These are phyloP conservation scores for Chaetomiaceae sp. DNA, from an alignment of 2,329 filamentous ascomycete genomes.

Conservation along the genomic window DNA sequence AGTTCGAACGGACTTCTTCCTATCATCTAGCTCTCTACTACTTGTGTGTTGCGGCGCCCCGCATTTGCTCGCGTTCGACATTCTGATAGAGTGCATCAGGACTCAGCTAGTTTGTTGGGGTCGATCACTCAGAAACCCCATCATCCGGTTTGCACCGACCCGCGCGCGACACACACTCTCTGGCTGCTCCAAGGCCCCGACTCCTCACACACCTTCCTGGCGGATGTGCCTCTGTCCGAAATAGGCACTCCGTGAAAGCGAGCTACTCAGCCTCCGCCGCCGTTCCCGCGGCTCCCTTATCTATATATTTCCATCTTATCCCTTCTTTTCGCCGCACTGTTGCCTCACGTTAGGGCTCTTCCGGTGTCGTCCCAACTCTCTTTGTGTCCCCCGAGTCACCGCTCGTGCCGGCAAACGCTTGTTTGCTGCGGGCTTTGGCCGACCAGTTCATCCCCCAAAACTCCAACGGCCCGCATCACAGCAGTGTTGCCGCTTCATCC, in stretches of 20 bases:
- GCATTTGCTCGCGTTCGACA: not conserved
- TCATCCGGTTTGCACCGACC: not conserved
- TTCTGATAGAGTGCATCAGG: not conserved
- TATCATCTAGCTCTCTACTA: not conserved
- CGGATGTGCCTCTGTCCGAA: constrained; percentile 2
- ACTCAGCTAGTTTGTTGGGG: not conserved
- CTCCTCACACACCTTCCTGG: not conserved
- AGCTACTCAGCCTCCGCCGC: constrained; percentile 27
- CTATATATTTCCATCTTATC: not conserved
- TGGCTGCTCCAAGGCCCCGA: not conserved
- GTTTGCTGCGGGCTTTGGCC: constrained; percentile 5
- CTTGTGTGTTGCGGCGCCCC: not conserved
- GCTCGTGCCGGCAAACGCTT: constrained; percentile 8
- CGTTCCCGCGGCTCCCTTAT: constrained; percentile 21
- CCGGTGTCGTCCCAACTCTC: not conserved
- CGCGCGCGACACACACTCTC: not conserved
- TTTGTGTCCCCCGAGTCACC: not conserved
- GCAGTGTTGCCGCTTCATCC: constrained; percentile 2
- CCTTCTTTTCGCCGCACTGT: not conserved
- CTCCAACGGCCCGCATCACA: not conserved
- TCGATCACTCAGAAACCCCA: not conserved
- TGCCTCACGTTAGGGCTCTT: not conserved
- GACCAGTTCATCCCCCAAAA: not conserved
- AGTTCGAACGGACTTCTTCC: not conserved
- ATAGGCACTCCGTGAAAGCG: not conserved